A percentile compares a stretch with the other conserved stretches of the same genome.
These are phyloP conservation scores for Allium fistulosum DNA, from an alignment of 106 monocot species.

Conservation along the genomic window DNA sequence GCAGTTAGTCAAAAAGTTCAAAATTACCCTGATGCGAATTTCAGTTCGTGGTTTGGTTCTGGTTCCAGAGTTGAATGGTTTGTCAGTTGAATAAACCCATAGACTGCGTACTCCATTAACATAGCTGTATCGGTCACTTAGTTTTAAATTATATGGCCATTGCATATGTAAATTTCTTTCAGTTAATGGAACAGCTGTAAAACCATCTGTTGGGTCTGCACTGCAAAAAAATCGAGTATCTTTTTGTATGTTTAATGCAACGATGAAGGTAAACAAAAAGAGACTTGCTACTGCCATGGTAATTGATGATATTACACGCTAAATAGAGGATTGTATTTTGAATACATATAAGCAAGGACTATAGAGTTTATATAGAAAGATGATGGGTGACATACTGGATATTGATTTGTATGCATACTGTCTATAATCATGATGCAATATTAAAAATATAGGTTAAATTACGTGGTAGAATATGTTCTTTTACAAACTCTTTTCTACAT, in stretches of 20 bases:
- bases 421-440: too few species aligned
- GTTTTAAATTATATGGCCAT: slow-evolving; percentile 24
- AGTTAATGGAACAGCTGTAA: slow-evolving; percentile 13
- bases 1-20: too few species aligned
- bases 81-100: slow-evolving; percentile 18
- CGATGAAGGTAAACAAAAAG: slow-evolving; percentile 7
- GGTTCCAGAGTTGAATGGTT: slow-evolving; percentile 1
- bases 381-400: too few species aligned
- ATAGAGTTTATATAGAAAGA: too few species aligned
- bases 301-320: too few species aligned
- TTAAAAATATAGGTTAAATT: too few species aligned
- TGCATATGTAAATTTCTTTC: slow-evolving; percentile 19
- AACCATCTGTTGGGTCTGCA: slow-evolving; percentile 34
- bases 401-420: too few species aligned
- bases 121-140: slow-evolving; percentile 18
- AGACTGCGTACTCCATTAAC: slow-evolving; percentile 18
- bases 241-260: slow-evolving; percentile 2
- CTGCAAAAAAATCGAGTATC: slow-evolving; percentile 5
- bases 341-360: neutral
- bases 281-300: neutral
- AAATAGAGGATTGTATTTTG: neutral
- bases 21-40: slow-evolving; percentile 5
- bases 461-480: too few species aligned
- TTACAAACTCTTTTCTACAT: too few species aligned
- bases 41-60: slow-evolving; percentile 8